phyloP scores from a whole-genome alignment of 192 early-diverging fungal genomes.

The Geranomyces variabilis region DNA sequence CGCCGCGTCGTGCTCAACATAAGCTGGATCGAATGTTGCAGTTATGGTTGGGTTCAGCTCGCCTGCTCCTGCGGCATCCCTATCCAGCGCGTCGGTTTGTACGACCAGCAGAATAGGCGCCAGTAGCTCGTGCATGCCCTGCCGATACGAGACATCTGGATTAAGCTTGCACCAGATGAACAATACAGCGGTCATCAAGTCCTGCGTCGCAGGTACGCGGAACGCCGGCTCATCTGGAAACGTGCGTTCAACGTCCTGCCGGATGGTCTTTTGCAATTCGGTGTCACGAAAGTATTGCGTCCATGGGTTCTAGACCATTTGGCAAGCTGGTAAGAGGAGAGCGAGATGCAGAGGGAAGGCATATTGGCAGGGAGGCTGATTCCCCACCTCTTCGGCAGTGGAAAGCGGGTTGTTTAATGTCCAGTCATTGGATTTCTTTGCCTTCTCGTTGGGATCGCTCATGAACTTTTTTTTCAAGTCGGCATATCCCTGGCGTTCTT shows the following conservation, averaged over 20 bases:
- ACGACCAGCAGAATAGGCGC: conserved; percentile 83
- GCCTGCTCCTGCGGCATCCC: not conserved
- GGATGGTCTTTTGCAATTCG: conserved; percentile 81
- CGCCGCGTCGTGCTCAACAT: conserved; percentile 86
- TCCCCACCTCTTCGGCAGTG: conserved; percentile 71
- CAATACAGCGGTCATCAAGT: conserved; percentile 75
- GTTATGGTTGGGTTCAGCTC: conserved; percentile 33
- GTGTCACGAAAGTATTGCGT: conserved; percentile 86
- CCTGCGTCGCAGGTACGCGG: conserved; percentile 63
- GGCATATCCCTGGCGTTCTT: conserved; percentile 70
- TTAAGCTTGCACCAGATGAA: conserved; percentile 94
- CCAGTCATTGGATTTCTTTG: conserved; percentile 60
- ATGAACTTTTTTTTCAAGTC: conserved; percentile 72
- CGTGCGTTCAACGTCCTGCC: conserved; percentile 92
- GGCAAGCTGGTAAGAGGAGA: not conserved
- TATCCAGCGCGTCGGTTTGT: conserved; percentile 65
- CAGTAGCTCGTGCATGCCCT: conserved; percentile 97
- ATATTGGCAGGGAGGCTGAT: not conserved
- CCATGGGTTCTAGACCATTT: conserved; percentile 81
- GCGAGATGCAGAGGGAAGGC: not conserved
- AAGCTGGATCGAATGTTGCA: conserved; percentile 66
- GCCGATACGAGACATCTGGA: conserved; percentile 86
- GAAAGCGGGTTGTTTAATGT: conserved; percentile 85
- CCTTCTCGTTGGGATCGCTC: conserved; percentile 59
- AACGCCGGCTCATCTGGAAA: conserved; percentile 91